Evolutionary conservation across 139 green algal species (phyloP), one percentile per base, ranked within the genome.

Genomic region (Monoraphidium neglectum): DNA sequence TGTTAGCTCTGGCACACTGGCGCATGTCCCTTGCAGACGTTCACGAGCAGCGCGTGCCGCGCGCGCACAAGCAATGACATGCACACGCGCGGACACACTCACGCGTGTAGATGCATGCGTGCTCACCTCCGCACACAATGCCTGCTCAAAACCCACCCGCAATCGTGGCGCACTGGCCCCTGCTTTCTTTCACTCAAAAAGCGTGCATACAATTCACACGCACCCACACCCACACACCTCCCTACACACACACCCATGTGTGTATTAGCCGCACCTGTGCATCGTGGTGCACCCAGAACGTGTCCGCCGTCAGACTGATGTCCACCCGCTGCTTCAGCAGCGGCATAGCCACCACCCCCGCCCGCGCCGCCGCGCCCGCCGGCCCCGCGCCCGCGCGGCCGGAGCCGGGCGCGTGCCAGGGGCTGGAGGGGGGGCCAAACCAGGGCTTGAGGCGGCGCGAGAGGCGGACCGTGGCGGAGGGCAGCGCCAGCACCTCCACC

Each of bases 261-360:
- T n/a, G 49, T 13, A 16, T 13, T 57, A 10, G 23, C 33, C 5
- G 38, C n/a, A 81, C 69, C 75, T 87, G 78, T 2, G 81, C 75
- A 60, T 85, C 78, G 43, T 83, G 81, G 60, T 78, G 62, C 54
- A 88, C 61, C 32, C 83, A 64, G 21, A 88, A 64, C 51, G 77
- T 47, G 40, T 85, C 79, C 36, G 81, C 81, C 8, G 63, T 66
- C n/a, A 89, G 32, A 26, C 26, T 21, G 18, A 87, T 59, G 15
- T 89, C 81, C 30, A 87, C n/a, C 3, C 63, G 56, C 46, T 72
- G 70, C 74, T 83, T 74, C 46, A 89, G 66, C 38, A 77, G 28
- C 30, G 72, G 65, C 75, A 80, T 75, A 65, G 51, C 30, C 38
- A 80, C 53, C 26, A 80, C 77, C 26, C 82, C 74, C 49, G 80